A percentile compares a stretch with the other conserved stretches of the same genome.
These are phyloP conservation scores for Monosporozyma siamensis DNA, from an alignment of 805 yeast genomes.

Conservation along the genomic window DNA sequence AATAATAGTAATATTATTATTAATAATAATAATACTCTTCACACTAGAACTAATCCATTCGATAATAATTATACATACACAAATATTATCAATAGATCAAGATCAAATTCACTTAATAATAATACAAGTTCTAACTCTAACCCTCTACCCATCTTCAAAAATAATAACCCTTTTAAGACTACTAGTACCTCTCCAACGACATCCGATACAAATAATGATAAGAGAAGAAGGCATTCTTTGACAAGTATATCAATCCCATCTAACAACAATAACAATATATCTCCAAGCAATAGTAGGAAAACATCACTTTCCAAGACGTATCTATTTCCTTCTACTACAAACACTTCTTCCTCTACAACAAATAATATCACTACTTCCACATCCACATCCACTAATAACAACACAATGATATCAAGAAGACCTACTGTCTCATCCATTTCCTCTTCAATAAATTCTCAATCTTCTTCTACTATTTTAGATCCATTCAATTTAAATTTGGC, in stretches of 20 bases:
- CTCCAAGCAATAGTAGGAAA: neutral
- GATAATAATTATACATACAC: neutral
- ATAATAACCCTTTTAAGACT: neutral
- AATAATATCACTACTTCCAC: neutral
- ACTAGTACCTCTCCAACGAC: too few relatives aligned
- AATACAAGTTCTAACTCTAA: neutral
- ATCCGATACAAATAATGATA: neutral
- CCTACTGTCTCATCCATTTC: neutral
- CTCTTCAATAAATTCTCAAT: neutral
- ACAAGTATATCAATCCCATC: too few relatives aligned
- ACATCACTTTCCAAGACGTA: neutral
- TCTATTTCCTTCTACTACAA: neutral
- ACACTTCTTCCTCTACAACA: neutral
- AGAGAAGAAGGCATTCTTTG: too few relatives aligned
- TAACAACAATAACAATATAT: neutral
- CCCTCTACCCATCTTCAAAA: neutral
- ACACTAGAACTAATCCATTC: neutral
- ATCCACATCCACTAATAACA: neutral
- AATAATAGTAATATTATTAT: too few relatives aligned
- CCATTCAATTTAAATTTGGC: neutral
- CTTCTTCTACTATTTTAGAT: neutral
- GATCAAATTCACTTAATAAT: neutral
- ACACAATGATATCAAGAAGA: neutral
- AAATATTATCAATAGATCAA: neutral
- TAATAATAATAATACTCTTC: too few relatives aligned